Percentiles rank a stretch among this genome's conserved stretches.
Evolutionary conservation across 441 rosid species (phyloP).

Genomic region (Corymbia citriodora): DNA sequence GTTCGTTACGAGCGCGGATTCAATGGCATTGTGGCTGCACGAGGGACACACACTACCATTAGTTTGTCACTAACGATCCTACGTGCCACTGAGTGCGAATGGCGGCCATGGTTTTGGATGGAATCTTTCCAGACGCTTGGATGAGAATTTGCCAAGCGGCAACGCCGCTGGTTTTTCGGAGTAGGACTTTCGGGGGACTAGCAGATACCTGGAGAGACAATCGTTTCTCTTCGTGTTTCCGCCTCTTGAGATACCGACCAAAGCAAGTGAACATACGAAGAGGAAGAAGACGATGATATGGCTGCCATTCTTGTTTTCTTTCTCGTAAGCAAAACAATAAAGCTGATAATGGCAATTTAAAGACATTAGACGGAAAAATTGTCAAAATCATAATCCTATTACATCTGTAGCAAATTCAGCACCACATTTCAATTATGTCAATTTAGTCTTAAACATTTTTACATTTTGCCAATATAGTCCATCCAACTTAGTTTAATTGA

Average conservation of each 20-base stretch:
- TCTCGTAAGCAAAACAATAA: not conserved
- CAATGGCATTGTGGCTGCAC: not conserved
- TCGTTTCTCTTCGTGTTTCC: not conserved
- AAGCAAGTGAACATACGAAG: not conserved
- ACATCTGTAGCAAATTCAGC: not conserved
- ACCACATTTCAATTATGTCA: too few relatives aligned
- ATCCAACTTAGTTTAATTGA: too few relatives aligned
- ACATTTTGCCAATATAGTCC: too few relatives aligned
- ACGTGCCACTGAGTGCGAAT: not conserved
- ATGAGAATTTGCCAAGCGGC: not conserved
- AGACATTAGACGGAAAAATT: not conserved
- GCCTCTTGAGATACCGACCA: not conserved
- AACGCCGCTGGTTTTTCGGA: not conserved
- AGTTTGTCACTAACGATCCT: not conserved
- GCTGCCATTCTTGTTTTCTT: not conserved
- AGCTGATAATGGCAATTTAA: not conserved
- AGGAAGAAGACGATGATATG: not conserved
- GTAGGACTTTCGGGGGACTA: not conserved
- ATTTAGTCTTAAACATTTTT: not conserved
- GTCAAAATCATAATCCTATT: not conserved
- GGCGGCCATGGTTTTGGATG: not conserved
- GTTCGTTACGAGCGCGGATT: not conserved
- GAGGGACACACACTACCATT: not conserved
- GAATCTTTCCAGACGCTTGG: not conserved
- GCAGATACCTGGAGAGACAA: not conserved